phyloP scores from a whole-genome alignment of 2,329 filamentous ascomycete genomes.

The Colletotrichum orchidophilum region DNA sequence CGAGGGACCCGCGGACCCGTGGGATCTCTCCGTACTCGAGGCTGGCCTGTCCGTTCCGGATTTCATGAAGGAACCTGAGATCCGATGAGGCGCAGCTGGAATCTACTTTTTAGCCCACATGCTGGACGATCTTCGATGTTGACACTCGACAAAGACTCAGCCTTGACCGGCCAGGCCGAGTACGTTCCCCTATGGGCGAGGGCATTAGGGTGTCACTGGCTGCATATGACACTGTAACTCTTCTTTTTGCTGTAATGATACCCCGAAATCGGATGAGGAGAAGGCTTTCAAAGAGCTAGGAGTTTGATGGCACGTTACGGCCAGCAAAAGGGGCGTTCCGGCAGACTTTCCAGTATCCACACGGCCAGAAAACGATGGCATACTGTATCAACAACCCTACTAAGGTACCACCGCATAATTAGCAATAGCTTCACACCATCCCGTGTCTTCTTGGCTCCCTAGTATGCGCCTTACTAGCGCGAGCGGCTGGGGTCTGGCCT shows the following conservation, averaged over 20 bases:
- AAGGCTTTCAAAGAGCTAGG: neutral
- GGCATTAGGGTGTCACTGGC: neutral
- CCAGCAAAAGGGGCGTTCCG: neutral
- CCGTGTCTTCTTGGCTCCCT: neutral
- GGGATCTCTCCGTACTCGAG: constrained; percentile 39
- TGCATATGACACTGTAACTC: neutral
- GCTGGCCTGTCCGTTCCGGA: constrained; percentile 49
- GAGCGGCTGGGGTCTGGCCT: constrained; percentile 12
- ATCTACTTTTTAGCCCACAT: neutral
- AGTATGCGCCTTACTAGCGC: constrained; percentile 8
- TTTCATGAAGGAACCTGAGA: constrained; percentile 54
- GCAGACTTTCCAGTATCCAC: neutral
- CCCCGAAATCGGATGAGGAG: constrained; percentile 9
- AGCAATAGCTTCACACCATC: neutral
- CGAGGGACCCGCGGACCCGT: constrained; percentile 38
- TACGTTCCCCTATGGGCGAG: neutral
- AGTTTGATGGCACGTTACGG: neutral
- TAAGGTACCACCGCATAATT: neutral
- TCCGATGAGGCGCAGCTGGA: constrained; percentile 42
- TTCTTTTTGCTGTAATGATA: constrained; percentile 32
- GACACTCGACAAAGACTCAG: neutral
- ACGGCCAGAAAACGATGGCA: neutral
- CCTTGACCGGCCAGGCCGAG: neutral
- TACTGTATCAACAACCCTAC: neutral
- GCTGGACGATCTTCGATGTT: no score